Percentiles rank a stretch among this genome's conserved stretches.
Conservation (phyloP, 2,329 filamentous ascomycete species). For the Verticillium longisporum region DNA sequence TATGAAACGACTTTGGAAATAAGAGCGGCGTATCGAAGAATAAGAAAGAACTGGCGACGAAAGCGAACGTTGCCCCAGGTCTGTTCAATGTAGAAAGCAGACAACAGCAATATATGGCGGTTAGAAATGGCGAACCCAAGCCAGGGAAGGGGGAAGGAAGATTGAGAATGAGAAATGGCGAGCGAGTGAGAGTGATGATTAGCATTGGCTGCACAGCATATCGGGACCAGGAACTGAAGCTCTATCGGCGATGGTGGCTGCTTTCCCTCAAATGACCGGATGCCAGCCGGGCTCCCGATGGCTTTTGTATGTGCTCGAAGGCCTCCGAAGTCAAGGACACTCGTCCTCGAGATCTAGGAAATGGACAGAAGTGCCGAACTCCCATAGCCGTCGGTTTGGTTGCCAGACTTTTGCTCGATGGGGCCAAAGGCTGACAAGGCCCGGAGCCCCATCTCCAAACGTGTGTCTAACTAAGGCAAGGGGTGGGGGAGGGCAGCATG, state of each 20-base stretch:
- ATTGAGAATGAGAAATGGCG: neutral
- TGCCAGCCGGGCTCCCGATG: neutral
- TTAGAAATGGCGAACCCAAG: neutral
- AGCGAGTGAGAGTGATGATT: neutral
- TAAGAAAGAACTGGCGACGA: neutral
- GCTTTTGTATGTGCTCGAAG: neutral
- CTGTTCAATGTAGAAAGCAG: neutral
- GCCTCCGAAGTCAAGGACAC: neutral
- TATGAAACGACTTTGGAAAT: neutral
- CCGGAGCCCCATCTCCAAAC: constrained; percentile 5
- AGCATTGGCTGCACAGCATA: neutral
- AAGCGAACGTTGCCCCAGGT: neutral
- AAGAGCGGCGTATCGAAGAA: neutral
- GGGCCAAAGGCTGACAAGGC: neutral
- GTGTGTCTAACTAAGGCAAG: neutral
- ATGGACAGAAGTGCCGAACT: constrained; percentile 1
- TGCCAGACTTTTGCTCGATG: neutral
- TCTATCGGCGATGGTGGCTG: neutral
- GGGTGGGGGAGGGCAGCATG: neutral
- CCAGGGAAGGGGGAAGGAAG: neutral
- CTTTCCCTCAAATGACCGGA: neutral
- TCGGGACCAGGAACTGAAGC: neutral
- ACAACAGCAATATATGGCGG: neutral
- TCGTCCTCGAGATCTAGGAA: neutral
- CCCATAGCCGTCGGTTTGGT: neutral